Conservation (phyloP, 345 rosid species). For the Clausena lansium region DNA sequence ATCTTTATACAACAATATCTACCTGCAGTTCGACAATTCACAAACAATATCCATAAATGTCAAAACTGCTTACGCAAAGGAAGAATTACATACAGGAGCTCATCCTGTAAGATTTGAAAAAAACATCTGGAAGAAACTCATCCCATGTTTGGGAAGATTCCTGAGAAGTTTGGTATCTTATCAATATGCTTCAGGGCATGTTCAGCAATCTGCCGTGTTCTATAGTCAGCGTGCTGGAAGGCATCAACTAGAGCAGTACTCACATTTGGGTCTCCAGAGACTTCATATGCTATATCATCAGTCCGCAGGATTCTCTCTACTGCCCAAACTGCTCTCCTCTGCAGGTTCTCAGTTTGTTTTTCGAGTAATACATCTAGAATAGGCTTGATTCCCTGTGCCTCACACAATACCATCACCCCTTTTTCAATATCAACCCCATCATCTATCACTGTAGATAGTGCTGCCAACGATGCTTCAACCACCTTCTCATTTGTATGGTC, state of each 20-base stretch:
- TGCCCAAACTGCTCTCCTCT: slow-evolving; percentile 80
- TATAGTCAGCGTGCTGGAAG: slow-evolving; percentile 84
- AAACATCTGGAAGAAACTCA: slow-evolving; percentile 20
- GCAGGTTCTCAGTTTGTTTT: slow-evolving; percentile 65
- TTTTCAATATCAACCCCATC: slow-evolving; percentile 73
- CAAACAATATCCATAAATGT: slow-evolving; percentile 14
- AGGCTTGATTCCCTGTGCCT: slow-evolving; percentile 68
- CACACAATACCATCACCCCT: slow-evolving; percentile 59
- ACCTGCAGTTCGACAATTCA: slow-evolving; percentile 22
- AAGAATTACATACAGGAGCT: slow-evolving; percentile 22
- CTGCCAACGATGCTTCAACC: slow-evolving; percentile 88
- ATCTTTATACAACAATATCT: slow-evolving; percentile 34
- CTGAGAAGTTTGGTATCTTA: slow-evolving; percentile 92
- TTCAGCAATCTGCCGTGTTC: slow-evolving; percentile 86
- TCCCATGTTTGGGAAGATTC: slow-evolving; percentile 65
- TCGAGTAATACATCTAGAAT: slow-evolving; percentile 68
- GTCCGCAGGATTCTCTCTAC: slow-evolving; percentile 83
- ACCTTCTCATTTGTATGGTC: slow-evolving; percentile 90
- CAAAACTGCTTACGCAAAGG: slow-evolving; percentile 15
- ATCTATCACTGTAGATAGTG: slow-evolving; percentile 78
- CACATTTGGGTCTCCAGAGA: slow-evolving; percentile 73
- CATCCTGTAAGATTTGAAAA: slow-evolving; percentile 8
- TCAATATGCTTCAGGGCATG: slow-evolving; percentile 83
- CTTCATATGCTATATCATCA: slow-evolving; percentile 68
- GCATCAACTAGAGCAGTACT: slow-evolving; percentile 90